Percentiles rank a stretch among this genome's conserved stretches.
Conservation (phyloP, 192 early-diverging fungal species). For the Diversispora eburnea region DNA sequence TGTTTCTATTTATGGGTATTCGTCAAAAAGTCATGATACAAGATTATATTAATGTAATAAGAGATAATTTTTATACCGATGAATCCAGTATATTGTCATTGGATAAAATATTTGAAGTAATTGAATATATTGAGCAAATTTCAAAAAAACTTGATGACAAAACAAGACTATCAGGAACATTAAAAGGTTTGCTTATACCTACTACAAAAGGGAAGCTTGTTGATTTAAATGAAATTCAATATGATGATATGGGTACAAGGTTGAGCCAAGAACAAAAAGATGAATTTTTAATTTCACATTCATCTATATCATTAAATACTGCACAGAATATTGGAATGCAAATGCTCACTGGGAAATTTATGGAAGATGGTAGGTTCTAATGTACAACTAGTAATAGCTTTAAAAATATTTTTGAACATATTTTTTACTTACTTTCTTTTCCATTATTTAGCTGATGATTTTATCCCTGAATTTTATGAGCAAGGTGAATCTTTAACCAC, state of each 20-base stretch:
- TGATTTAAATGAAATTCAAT: slow-evolving; percentile 8
- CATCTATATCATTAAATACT: neutral
- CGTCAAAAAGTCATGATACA: neutral
- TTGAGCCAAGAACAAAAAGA: neutral
- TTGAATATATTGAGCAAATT: slow-evolving; percentile 1
- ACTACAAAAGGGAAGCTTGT: neutral
- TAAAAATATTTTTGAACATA: neutral
- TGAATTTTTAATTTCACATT: neutral
- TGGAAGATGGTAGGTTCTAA: neutral
- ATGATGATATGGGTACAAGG: slow-evolving; percentile 1
- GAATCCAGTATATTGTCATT: neutral
- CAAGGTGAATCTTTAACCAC: slow-evolving; percentile 10
- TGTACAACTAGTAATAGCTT: too few relatives aligned
- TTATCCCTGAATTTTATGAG: neutral
- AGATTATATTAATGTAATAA: neutral
- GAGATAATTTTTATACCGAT: neutral
- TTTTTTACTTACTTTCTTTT: neutral
- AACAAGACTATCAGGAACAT: neutral
- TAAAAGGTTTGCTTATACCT: slow-evolving; percentile 6
- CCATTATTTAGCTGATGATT: neutral
- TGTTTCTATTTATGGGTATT: slow-evolving; percentile 7
- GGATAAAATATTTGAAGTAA: neutral
- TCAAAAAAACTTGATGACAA: neutral
- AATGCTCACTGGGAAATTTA: neutral
- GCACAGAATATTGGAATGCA: neutral